Evolutionary conservation across 2,329 filamentous ascomycete genomes (phyloP), one percentile per base, ranked within the genome.

Genomic region (Microsporum canis): DNA sequence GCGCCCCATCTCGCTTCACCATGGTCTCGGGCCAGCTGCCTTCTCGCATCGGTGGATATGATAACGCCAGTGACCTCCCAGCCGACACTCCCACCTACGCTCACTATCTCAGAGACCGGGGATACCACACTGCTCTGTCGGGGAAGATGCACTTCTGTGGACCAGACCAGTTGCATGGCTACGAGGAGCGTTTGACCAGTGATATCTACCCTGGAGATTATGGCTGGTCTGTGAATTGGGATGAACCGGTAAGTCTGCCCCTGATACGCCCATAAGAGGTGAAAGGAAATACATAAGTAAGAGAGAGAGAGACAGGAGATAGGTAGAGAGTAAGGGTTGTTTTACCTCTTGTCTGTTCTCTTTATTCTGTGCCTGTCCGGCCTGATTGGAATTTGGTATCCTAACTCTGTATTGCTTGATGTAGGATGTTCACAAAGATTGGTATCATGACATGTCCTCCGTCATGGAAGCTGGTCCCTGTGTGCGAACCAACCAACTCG

Each of bases 141-240:
- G 91, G 91, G 64, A 96, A 96, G 81, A 96, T 96, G 91, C 91
- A 96, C 76, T 96, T 96, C 79, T 79, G 1, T 60, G 91, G 91
- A 38, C 78, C 79, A 0, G 91, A 96, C 72, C 91, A 96, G 76
- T 80, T 96, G 63, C 91, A 96, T 72, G 91, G 91, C 34, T 96
- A 95, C 70, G 91, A 96, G 78, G 88, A 89, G 69, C 85, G 91
- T 61, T 80, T 96, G 69, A 96, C 91, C n/a, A 89, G 87, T 66
- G 91, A 96, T 73, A 96, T 96, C 71, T 96, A 96, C 74, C 91
- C 91, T 0, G 91, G 88, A 62, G 91, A 96, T 71, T 91, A 94
- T 71, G 91, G 91, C 65, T 96, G 91, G 91, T 87, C 87, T 10
- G 91, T 96, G 65, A 91, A 96, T 76, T 96, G 91, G 91, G 91